Conservation (phyloP, 2,329 filamentous ascomycete genomes). For the Monilinia laxa region DNA sequence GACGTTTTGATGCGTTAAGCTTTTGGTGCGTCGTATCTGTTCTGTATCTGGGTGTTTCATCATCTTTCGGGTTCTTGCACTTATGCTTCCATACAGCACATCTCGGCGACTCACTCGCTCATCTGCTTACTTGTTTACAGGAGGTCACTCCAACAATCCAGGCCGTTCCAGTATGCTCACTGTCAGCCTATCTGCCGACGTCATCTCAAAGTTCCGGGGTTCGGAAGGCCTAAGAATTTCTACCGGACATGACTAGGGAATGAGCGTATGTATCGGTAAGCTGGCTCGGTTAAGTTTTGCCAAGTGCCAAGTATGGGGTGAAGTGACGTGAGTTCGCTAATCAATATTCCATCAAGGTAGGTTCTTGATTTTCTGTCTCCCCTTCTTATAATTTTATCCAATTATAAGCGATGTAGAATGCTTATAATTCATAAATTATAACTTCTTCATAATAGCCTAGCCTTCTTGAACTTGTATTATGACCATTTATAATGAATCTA, state of each 20-base stretch:
- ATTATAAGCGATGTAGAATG: neutral
- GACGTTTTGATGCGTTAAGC: neutral
- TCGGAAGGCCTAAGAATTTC: neutral
- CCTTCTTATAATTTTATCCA: neutral
- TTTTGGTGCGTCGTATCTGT: neutral
- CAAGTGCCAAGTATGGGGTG: neutral
- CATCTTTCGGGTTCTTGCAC: neutral
- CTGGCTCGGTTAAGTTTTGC: neutral
- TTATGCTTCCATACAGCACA: neutral
- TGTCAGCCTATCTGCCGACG: neutral
- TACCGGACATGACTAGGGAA: neutral
- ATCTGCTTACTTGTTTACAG: neutral
- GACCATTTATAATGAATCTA: neutral
- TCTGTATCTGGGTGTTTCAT: neutral
- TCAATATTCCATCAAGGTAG: slow-evolving; percentile 10
- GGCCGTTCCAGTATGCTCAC: neutral
- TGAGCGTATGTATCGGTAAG: neutral
- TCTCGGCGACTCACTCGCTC: neutral
- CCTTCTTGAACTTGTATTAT: neutral
- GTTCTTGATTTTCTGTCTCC: neutral
- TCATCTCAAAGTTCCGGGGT: neutral
- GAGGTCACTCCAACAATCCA: neutral
- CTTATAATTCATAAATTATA: neutral
- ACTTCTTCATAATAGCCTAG: neutral
- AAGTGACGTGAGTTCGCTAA: neutral